A percentile compares a stretch with the other conserved stretches of the same genome.
These are phyloP conservation scores for Tylopilus orsonianus DNA, from an alignment of 1,284 basidiomycete species.

Conservation along the genomic window DNA sequence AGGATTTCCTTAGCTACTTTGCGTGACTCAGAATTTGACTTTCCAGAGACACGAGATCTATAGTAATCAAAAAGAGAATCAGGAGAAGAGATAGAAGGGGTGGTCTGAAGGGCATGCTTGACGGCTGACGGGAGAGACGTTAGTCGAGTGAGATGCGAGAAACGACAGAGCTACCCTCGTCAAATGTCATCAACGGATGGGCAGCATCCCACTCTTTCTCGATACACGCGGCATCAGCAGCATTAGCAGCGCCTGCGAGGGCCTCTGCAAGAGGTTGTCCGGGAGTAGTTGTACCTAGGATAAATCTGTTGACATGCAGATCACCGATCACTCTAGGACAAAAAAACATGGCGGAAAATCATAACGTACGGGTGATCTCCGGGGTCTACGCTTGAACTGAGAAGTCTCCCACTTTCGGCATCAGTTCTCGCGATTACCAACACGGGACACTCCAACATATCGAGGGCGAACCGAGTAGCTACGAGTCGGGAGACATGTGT, in stretches of 20 bases:
- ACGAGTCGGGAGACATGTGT: slow-evolving; percentile 84
- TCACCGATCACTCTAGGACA: slow-evolving; percentile 7
- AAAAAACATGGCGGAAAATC: slow-evolving; percentile 22
- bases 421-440: slow-evolving; percentile 90
- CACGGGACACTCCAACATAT: slow-evolving; percentile 86
- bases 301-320: slow-evolving; percentile 50
- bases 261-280: slow-evolving; percentile 71
- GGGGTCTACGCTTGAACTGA: slow-evolving; percentile 82
- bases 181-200: slow-evolving; percentile 79
- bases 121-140: slow-evolving; percentile 48
- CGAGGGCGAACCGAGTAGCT: slow-evolving; percentile 84
- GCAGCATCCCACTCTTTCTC: slow-evolving; percentile 79
- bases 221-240: slow-evolving; percentile 70
- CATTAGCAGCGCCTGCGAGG: slow-evolving; percentile 70
- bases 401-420: slow-evolving; percentile 84
- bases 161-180: slow-evolving; percentile 58
- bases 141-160: slow-evolving; percentile 2
- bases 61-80: slow-evolving; percentile 66
- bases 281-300: slow-evolving; percentile 66
- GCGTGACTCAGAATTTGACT: slow-evolving; percentile 76
- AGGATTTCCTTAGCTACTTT: slow-evolving; percentile 72
- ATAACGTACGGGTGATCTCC: slow-evolving; percentile 52
- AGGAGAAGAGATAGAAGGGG: slow-evolving; percentile 35
- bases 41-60: slow-evolving; percentile 57
- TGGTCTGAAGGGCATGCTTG: slow-evolving; percentile 36